Conservation (phyloP, 148 eudicot species). For the Chenopodium quinoa region DNA sequence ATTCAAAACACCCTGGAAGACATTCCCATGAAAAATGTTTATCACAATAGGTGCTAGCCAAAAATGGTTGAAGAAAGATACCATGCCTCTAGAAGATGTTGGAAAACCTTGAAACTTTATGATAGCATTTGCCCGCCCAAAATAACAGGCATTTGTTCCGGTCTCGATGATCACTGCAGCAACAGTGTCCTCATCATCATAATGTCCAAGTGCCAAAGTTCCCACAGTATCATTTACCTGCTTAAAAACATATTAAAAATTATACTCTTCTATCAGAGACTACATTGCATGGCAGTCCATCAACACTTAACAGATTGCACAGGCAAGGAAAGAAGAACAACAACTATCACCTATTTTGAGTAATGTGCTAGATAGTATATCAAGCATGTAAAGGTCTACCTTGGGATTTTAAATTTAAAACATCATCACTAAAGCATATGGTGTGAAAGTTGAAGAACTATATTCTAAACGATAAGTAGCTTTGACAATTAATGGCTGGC, state of each 20-base stretch:
- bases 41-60: background rate
- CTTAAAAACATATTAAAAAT: constrained; percentile 3
- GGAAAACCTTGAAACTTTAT: constrained; percentile 87
- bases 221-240: constrained; percentile 94
- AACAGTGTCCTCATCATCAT: constrained; percentile 90
- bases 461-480: background rate
- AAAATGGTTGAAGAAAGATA: constrained; percentile 27
- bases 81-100: constrained; percentile 83
- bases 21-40: background rate
- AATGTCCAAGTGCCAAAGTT: constrained; percentile 88
- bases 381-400: background rate
- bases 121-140: constrained; percentile 87
- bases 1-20: constrained; percentile 55
- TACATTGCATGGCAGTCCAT: background rate
- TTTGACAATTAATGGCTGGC: background rate
- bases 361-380: background rate
- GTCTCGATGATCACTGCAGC: constrained; percentile 87
- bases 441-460: background rate
- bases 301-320: background rate
- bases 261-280: constrained; percentile 12
- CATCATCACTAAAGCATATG: background rate
- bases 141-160: constrained; percentile 92
- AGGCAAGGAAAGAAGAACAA: background rate
- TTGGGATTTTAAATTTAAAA: background rate
- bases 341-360: background rate